phyloP scores from a whole-genome alignment of 2,329 filamentous ascomycete species.

The Colletotrichum destructivum region DNA sequence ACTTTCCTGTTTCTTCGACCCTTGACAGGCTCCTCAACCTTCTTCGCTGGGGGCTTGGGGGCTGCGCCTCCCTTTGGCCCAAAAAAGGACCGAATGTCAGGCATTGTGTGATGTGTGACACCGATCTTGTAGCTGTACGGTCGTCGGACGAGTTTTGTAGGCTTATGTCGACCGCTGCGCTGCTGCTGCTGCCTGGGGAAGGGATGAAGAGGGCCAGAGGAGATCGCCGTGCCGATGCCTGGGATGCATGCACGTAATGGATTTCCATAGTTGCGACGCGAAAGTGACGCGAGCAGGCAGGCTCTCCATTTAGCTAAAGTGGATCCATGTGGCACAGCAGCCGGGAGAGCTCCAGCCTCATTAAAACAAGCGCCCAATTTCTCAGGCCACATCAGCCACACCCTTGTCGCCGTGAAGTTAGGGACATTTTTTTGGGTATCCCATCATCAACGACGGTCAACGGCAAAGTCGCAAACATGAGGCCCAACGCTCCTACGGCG shows the following conservation, averaged over 20 bases:
- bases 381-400: slow-evolving; percentile 46
- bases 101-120: slow-evolving; percentile 67
- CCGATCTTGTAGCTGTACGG: background rate
- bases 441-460: slow-evolving; percentile 44
- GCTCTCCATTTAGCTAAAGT: slow-evolving; percentile 24
- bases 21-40: slow-evolving; percentile 61
- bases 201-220: slow-evolving; percentile 3
- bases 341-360: slow-evolving; percentile 43
- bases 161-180: slow-evolving; percentile 6
- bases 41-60: slow-evolving; percentile 63
- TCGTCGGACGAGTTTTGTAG: background rate
- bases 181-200: slow-evolving; percentile 30
- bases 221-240: slow-evolving; percentile 27
- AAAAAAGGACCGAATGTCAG: slow-evolving; percentile 95
- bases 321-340: slow-evolving; percentile 37
- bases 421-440: slow-evolving; percentile 53
- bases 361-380: slow-evolving; percentile 31
- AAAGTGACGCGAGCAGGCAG: slow-evolving; percentile 59
- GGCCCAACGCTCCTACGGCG: slow-evolving; percentile 58
- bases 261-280: slow-evolving; percentile 51
- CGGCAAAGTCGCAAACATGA: slow-evolving; percentile 59
- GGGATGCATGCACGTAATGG: slow-evolving; percentile 33
- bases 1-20: slow-evolving; percentile 74
- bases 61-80: slow-evolving; percentile 78
- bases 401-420: slow-evolving; percentile 19